Evolutionary conservation across 192 early-diverging fungal species (phyloP).

Genomic region (Chytriomyces sp.): DNA sequence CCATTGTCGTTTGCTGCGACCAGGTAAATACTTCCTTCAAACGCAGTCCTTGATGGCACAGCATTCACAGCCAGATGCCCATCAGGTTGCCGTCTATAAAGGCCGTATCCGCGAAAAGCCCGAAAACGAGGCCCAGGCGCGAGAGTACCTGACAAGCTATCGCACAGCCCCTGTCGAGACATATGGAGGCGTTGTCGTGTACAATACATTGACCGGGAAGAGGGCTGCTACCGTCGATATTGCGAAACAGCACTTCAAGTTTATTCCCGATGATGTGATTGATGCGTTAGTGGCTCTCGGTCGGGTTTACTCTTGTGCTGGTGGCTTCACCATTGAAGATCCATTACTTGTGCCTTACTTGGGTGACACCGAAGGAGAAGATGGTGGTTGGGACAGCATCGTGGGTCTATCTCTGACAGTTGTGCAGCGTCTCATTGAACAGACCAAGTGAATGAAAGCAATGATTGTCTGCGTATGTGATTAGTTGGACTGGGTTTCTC

Average conservation of each 20-base stretch:
- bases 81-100: conserved; percentile 41
- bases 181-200: conserved; percentile 51
- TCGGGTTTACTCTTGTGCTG: conserved; percentile 51
- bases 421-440: conserved; percentile 38
- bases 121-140: conserved; percentile 37
- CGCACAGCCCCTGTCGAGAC: conserved; percentile 45
- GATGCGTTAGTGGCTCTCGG: conserved; percentile 52
- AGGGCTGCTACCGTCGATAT: conserved; percentile 44
- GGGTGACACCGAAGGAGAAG: conserved; percentile 48
- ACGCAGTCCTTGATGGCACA: neutral
- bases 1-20: conserved; percentile 44
- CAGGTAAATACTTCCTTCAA: conserved; percentile 35
- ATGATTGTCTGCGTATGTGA: neutral
- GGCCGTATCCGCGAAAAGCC: conserved; percentile 60
- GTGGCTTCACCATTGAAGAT: conserved; percentile 62
- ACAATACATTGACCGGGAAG: conserved; percentile 45
- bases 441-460: conserved; percentile 12
- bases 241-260: conserved; percentile 48
- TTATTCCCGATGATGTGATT: conserved; percentile 47
- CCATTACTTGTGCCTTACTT: conserved; percentile 49
- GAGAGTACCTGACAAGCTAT: conserved; percentile 47
- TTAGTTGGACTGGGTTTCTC: neutral
- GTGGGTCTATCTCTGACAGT: conserved; percentile 54
- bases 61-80: neutral
- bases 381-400: conserved; percentile 51